Conservation (phyloP, 805 yeast genomes). For the Suhomyces canberraensis region DNA sequence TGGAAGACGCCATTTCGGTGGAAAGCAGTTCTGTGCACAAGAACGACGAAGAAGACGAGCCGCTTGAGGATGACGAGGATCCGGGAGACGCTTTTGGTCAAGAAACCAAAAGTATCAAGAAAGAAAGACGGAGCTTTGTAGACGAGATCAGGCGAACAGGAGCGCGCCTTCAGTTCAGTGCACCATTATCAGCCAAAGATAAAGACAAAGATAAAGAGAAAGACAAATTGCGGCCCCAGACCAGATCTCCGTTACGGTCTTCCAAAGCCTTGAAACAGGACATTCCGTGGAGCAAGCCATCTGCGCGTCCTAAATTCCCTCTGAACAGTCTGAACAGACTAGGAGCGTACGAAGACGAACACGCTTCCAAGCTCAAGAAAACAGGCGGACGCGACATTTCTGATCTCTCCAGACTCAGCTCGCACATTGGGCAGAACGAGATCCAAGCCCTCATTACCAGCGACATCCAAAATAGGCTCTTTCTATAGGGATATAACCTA, state of each 20-base stretch:
- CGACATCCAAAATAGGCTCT: slow-evolving; percentile 19
- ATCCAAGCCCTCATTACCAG: slow-evolving; percentile 19
- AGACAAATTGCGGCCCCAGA: not conserved
- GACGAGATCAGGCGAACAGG: slow-evolving; percentile 1
- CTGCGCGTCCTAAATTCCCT: not conserved
- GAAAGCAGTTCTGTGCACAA: slow-evolving; percentile 15
- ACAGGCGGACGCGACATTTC: slow-evolving; percentile 2
- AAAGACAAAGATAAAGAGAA: too few species aligned
- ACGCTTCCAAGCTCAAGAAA: slow-evolving; percentile 7
- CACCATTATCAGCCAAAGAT: too few species aligned
- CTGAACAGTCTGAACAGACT: not conserved
- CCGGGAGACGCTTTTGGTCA: not conserved
- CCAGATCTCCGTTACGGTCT: not conserved
- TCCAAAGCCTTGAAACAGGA: not conserved
- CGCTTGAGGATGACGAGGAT: slow-evolving; percentile 4
- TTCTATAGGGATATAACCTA: slow-evolving; percentile 9
- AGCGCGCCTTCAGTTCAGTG: not conserved
- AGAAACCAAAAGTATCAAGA: not conserved
- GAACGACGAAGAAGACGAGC: slow-evolving; percentile 12
- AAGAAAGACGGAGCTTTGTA: not conserved
- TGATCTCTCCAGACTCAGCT: slow-evolving; percentile 5
- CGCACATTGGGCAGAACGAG: slow-evolving; percentile 16
- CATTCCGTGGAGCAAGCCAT: not conserved
- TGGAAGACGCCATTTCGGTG: slow-evolving; percentile 20
- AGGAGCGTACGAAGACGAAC: slow-evolving; percentile 8